Evolutionary conservation across 305 asterid genomes (phyloP), one percentile per base, ranked within the genome.

Genomic region (Fraxinus xanthoxyloides): DNA sequence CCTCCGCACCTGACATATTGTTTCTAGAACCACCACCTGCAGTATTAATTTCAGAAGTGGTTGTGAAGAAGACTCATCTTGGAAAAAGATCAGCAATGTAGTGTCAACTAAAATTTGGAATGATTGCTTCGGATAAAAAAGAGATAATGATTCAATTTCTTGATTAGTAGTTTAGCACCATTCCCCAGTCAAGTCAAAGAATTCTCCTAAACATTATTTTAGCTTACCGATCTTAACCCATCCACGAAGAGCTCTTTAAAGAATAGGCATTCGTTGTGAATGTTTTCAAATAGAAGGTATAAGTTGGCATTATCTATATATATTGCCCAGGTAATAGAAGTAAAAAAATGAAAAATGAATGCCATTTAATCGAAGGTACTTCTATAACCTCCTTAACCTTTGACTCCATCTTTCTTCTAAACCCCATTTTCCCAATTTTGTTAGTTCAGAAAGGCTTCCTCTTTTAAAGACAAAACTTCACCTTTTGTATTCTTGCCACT

Each of bases 1-100:
- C 97, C 91, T 93, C 95, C 15, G 90, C 72, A 83, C 90, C 93
- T 21, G 97, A 94, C 94, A 92, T 93, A 80, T 75, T 87, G 84
- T 85, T 79, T 81, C 80, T 76, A 75, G 79, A 70, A 80, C 87
- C 86, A 79, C 80, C 81, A 17, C 81, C 89, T 85, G 84, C 84
- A 85, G 28, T 63, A 38, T 4, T 74, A 81, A 84, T 84, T 75
- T 74, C 69, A 35, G 61, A 81, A 76, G 73, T 17, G 17, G 46
- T 35, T 79, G 77, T 19, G n/a, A 26, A 74, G 73, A 72, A 48
- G 76, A 9, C 24, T 75, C 67, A 12, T 10, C 35, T 23, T 63
- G 2, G 9, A 1, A 36, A 17, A 72, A 13, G 43, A 63, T 30
- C n/a, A 69, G 35, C 21, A 12, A 12, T 26, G 19, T 15, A 65